phyloP scores from a whole-genome alignment of 2,329 filamentous ascomycete species.

The Lachnellula willkommii region DNA sequence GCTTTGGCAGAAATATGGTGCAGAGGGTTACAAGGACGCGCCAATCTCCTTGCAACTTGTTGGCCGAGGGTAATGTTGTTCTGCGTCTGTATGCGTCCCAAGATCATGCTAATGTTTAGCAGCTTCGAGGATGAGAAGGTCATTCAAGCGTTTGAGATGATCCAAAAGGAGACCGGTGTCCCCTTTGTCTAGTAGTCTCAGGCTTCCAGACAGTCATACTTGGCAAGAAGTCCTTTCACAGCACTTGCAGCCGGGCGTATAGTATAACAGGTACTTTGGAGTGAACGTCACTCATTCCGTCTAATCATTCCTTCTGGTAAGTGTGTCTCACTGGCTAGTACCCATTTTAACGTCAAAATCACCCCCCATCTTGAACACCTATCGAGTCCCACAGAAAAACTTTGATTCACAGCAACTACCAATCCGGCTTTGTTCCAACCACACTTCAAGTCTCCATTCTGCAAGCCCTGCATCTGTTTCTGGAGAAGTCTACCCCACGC shows the following conservation, averaged over 20 bases:
- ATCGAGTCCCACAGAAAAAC: not conserved
- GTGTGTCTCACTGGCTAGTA: too few relatives aligned
- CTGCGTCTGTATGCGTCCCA: not conserved
- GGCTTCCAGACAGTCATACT: not conserved
- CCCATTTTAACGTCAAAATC: not conserved
- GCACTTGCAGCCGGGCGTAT: not conserved
- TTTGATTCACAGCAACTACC: not conserved
- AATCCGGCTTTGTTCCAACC: not conserved
- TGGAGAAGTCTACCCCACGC: not conserved
- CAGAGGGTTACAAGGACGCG: constrained; percentile 35
- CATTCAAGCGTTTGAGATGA: constrained; percentile 31
- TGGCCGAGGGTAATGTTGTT: constrained; percentile 26
- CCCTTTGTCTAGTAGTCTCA: constrained; percentile 25
- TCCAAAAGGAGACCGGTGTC: constrained; percentile 31
- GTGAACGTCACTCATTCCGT: too few relatives aligned
- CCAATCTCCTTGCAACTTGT: constrained; percentile 40
- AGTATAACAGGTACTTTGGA: not conserved
- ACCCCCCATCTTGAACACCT: not conserved
- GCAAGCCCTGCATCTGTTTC: not conserved
- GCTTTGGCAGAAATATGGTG: constrained; percentile 33
- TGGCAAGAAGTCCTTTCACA: not conserved
- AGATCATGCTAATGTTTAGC: constrained; percentile 8
- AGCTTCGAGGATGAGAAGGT: constrained; percentile 37
- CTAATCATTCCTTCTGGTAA: too few relatives aligned
- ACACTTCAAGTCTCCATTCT: not conserved